phyloP scores from a whole-genome alignment of 1,284 basidiomycete genomes.

The Cutaneotrichosporon mucoides region DNA sequence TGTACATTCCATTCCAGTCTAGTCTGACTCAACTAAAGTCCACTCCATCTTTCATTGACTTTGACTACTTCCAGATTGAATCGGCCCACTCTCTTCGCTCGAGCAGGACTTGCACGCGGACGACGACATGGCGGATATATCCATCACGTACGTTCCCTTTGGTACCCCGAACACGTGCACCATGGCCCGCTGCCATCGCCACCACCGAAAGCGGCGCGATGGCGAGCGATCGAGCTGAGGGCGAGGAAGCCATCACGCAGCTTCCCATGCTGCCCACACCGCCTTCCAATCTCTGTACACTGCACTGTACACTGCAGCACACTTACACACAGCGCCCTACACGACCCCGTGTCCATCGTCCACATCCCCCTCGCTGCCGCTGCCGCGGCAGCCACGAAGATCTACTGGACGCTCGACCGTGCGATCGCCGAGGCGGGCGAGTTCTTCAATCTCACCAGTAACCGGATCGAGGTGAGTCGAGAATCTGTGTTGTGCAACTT shows the following conservation, averaged over 20 bases:
- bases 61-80: not conserved
- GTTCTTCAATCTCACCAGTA: conserved; percentile 45
- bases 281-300: too few species aligned
- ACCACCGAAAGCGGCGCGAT: too few species aligned
- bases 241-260: too few species aligned
- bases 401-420: conserved; percentile 42
- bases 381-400: conserved; percentile 22
- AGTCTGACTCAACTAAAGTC: too few species aligned
- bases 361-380: conserved; percentile 36
- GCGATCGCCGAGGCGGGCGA: conserved; percentile 26
- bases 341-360: conserved; percentile 37
- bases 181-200: too few species aligned
- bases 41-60: not conserved
- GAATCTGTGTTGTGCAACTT: not conserved
- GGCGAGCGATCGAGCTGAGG: not conserved
- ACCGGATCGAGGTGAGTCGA: conserved; percentile 36
- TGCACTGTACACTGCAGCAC: not conserved
- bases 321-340: conserved; percentile 25
- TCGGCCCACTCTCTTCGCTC: not conserved
- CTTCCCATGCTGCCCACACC: too few species aligned
- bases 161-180: not conserved
- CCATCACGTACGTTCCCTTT: conserved; percentile 1
- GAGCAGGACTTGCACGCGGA: not conserved
- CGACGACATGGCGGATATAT: not conserved
- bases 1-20: too few species aligned